Evolutionary conservation across 2,329 filamentous ascomycete species (phyloP), one percentile per base, ranked within the genome.

Genomic region (Rachicladosporium sp.): DNA sequence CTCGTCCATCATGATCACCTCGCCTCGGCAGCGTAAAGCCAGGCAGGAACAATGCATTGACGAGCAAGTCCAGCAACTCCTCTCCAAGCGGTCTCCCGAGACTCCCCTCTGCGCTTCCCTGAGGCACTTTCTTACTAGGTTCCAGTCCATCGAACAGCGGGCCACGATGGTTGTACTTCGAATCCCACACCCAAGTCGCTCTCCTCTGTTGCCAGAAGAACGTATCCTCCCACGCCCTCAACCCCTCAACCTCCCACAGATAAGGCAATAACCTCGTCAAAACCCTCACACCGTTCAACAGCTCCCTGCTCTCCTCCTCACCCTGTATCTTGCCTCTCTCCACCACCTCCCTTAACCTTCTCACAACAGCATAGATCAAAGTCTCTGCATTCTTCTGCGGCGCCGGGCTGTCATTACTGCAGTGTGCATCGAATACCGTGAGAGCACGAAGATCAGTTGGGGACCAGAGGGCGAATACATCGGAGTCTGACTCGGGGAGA

Each of bases 401-500:
- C 10, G 37, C 31, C 8, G 48, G 52, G 77, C 73, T 61, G 47
- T 95, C 89, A 43, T 80, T 36, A 23, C 47, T 45, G 23, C 45
- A 51, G 29, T 49, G 45, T 9, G 23, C 31, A 21, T 15, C 15
- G 23, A 19, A 37, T 32, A 13, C 38, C n/a, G 56, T 58, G 31
- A 58, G 46, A 38, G 46, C 44, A 29, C 49, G 52, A 6, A 58
- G 40, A 46, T 69, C 66, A 34, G 62, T 78, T 4, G 87, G 78
- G 30, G 88, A 87, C 65, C 95, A 96, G 45, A 96, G 76, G 58
- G 86, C 93, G 68, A 96, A 96, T 55, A 98, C 80, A 68, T 98
- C 91, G 59, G 96, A 91, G 38, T 85, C 78, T 10, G 87, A 88
- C 63, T 96, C 91, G 46, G 91, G 91, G 33, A 98, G 78, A 62